Percentiles rank a stretch among this genome's conserved stretches.
Conservation (phyloP, 208 protist genomes). For the Naegleria gruberi region DNA sequence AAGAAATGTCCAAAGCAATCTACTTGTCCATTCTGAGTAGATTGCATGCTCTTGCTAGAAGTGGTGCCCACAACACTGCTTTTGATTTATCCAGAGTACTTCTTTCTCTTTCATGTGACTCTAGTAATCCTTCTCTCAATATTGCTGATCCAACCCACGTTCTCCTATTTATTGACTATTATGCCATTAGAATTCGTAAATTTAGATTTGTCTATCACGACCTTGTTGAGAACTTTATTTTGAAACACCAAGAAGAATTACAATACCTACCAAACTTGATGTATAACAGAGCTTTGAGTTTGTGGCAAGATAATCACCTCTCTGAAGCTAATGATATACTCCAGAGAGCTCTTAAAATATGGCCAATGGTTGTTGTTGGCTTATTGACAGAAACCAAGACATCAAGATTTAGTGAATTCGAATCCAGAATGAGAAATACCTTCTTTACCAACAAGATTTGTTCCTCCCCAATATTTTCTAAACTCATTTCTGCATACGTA, state of each 20-base stretch:
- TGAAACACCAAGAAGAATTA: background rate
- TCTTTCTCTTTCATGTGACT: background rate
- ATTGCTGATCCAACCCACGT: background rate
- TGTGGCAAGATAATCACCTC: background rate
- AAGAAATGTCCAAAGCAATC: background rate
- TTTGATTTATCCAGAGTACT: conserved; percentile 1
- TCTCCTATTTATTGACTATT: conserved; percentile 10
- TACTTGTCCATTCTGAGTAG: background rate
- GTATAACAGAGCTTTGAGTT: background rate
- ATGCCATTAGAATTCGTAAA: background rate
- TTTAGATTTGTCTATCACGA: background rate
- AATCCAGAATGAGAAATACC: background rate
- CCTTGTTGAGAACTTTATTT: background rate
- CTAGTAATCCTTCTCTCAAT: background rate
- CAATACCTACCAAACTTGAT: conserved; percentile 5
- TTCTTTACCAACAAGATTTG: conserved; percentile 4
- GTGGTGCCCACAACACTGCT: background rate
- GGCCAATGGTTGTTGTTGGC: background rate
- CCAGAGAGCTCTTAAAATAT: background rate
- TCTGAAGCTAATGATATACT: background rate
- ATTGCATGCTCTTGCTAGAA: background rate
- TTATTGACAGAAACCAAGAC: background rate
- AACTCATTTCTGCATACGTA: background rate
- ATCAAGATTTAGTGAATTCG: background rate
- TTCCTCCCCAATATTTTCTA: background rate